These are phyloP conservation scores for Coprinellus micaceus DNA, from an alignment of 768 basidiomycete genomes.

Conservation along the genomic window DNA sequence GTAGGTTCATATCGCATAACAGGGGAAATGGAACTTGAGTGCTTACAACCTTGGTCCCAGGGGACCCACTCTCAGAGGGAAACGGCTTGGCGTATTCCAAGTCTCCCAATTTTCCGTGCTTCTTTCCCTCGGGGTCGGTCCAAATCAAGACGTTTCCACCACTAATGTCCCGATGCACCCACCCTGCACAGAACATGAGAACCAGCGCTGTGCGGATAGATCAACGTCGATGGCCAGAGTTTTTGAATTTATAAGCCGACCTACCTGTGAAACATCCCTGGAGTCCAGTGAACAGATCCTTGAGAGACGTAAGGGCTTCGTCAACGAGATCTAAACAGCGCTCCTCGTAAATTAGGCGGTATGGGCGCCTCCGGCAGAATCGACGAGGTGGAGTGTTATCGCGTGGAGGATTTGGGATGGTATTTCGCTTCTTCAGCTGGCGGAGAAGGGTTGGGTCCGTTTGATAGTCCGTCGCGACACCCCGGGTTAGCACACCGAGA, in stretches of 20 bases:
- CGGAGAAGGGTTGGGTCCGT: not conserved
- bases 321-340: not conserved
- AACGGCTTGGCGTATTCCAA: conserved; percentile 11
- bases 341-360: not conserved
- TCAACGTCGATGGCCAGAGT: not conserved
- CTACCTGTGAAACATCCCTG: not conserved
- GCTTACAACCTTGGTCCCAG: conserved; percentile 8
- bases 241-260: not conserved
- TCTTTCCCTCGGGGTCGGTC: not conserved
- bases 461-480: not conserved
- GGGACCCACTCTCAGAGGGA: not conserved
- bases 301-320: not conserved
- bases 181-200: conserved; percentile 7
- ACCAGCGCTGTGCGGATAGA: not conserved
- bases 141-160: conserved; percentile 7
- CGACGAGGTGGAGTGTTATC: not conserved
- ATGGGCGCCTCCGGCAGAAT: not conserved
- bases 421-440: not conserved
- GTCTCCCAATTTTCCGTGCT: conserved; percentile 3
- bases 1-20: not conserved
- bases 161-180: conserved; percentile 10
- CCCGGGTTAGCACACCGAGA: not conserved
- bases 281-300: not conserved
- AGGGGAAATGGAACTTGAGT: too few relatives aligned
- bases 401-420: not conserved